Base-by-base conservation (phyloP, 257 asterid species). In the Eustoma russellianum region DNA sequence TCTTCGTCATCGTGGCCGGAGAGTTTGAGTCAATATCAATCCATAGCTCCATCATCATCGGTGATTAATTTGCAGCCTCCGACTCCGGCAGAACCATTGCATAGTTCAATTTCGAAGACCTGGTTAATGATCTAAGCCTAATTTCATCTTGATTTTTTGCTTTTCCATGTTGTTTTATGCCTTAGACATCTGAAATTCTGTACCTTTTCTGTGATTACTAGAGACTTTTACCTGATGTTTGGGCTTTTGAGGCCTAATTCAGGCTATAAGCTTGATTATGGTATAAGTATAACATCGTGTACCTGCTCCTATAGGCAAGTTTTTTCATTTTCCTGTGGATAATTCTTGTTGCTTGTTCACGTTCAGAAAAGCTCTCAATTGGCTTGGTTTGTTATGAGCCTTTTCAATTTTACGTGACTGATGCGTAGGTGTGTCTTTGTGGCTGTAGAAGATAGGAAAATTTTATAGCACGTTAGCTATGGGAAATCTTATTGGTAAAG, bases 1-100 rank as follows among this genome's bases (percentile, higher is more conserved):
- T 53, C 70, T 14, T 61, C 72, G 33, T 77, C 86, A 65, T 70
- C 50, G 48, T 70, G 73, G 83, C 65, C 79, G 77, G 95, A 83
- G 46, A 75, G 80, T 77, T 76, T 79, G 33, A 48, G 9, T 48
- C 40, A 60, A 50, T 71, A 48, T 52, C 83, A 15, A 50, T 68
- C 61, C 40, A 60, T 62, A 11, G 64, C 75, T 52, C 63, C 72
- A 14, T 66, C 82, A 24, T 60, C 79, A 19, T 50, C 82, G 44
- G 71, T 77, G 38, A 50, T 58, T 57, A 69, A 60, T 45, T 75
- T 18, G 62, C 85, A 55, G 63, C 65, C 62, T 14, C 52, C 57
- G 16, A 66, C 69, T 44, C 46, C 75, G 62, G 74, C 60, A 46
- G 66, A 61, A 61, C 35, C 75, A 35, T 52, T 74, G 17, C 75